phyloP scores from a whole-genome alignment of 345 rosid genomes.

The Gossypium raimondii region DNA sequence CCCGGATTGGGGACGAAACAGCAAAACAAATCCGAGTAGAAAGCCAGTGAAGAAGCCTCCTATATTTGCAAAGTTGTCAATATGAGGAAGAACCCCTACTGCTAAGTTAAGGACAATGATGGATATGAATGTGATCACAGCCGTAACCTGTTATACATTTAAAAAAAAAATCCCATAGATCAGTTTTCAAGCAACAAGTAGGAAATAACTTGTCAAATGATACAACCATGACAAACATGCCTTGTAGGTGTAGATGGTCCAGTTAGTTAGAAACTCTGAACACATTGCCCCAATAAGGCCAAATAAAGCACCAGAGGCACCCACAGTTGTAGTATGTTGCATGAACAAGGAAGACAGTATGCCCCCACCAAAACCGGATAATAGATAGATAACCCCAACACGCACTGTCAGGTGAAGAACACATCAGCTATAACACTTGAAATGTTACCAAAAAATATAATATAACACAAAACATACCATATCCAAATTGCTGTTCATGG shows the following conservation, averaged over 20 bases:
- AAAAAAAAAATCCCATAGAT: background rate
- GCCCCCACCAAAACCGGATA: slow-evolving; percentile 89
- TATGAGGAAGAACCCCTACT: slow-evolving; percentile 83
- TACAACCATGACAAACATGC: slow-evolving; percentile 19
- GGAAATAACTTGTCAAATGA: background rate
- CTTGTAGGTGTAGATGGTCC: slow-evolving; percentile 93
- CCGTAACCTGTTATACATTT: slow-evolving; percentile 47
- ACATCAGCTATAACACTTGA: background rate
- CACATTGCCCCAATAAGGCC: slow-evolving; percentile 97
- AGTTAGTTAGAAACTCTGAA: slow-evolving; percentile 91
- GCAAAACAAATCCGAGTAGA: slow-evolving; percentile 60
- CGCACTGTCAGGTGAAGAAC: slow-evolving; percentile 42
- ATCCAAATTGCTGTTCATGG: slow-evolving; percentile 94
- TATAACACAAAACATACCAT: slow-evolving; percentile 41
- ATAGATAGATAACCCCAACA: slow-evolving; percentile 66
- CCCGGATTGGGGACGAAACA: slow-evolving; percentile 75
- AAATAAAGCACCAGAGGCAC: slow-evolving; percentile 98
- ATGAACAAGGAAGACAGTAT: slow-evolving; percentile 68
- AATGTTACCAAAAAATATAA: background rate
- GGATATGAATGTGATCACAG: slow-evolving; percentile 56
- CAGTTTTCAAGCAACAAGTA: background rate
- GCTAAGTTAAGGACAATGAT: slow-evolving; percentile 69
- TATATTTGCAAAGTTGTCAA: slow-evolving; percentile 89
- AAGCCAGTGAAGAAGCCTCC: slow-evolving; percentile 81
- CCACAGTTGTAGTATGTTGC: slow-evolving; percentile 72